phyloP scores from a whole-genome alignment of 2,329 filamentous ascomycete species.

The Cephalotrichum gorgonifer region DNA sequence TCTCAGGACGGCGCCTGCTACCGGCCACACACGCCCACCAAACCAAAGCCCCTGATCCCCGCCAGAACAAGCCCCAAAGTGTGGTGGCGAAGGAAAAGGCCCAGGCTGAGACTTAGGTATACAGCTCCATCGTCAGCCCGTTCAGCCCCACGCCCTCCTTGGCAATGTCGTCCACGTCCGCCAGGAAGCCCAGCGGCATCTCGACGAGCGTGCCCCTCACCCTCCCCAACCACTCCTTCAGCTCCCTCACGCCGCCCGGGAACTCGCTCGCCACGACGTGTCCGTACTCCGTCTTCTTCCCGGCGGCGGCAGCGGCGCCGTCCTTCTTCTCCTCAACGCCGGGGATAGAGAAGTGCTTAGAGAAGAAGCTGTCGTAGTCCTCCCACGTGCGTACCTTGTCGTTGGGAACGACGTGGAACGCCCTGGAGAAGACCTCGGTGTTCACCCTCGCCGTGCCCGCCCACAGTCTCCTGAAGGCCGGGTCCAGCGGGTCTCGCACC shows the following conservation, averaged over 20 bases:
- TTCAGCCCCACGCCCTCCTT: slow-evolving; percentile 69
- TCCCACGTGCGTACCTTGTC: slow-evolving; percentile 61
- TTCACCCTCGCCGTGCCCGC: slow-evolving; percentile 61
- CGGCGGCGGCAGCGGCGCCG: slow-evolving; percentile 21
- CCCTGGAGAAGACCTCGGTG: slow-evolving; percentile 68
- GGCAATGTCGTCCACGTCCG: slow-evolving; percentile 73
- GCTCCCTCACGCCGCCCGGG: slow-evolving; percentile 57
- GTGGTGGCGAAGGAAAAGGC: too few species aligned
- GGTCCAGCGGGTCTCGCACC: slow-evolving; percentile 64
- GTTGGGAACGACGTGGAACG: slow-evolving; percentile 71
- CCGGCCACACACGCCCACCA: not conserved
- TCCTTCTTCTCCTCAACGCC: slow-evolving; percentile 25
- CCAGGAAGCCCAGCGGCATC: slow-evolving; percentile 84
- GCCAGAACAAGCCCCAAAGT: too few species aligned
- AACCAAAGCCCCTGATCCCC: too few species aligned
- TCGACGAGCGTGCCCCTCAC: slow-evolving; percentile 68
- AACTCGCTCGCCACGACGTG: slow-evolving; percentile 80
- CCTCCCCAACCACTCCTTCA: slow-evolving; percentile 58
- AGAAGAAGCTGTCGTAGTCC: slow-evolving; percentile 64
- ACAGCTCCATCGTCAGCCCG: slow-evolving; percentile 60
- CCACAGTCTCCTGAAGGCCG: slow-evolving; percentile 64
- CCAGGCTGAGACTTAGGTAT: too few species aligned
- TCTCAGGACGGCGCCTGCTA: too few species aligned
- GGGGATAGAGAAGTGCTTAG: slow-evolving; percentile 51
- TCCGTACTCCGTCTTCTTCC: slow-evolving; percentile 64